Percentiles rank a stretch among this genome's conserved stretches.
Evolutionary conservation across 306 rosid genomes (phyloP).

Genomic region (Vicia sativa): DNA sequence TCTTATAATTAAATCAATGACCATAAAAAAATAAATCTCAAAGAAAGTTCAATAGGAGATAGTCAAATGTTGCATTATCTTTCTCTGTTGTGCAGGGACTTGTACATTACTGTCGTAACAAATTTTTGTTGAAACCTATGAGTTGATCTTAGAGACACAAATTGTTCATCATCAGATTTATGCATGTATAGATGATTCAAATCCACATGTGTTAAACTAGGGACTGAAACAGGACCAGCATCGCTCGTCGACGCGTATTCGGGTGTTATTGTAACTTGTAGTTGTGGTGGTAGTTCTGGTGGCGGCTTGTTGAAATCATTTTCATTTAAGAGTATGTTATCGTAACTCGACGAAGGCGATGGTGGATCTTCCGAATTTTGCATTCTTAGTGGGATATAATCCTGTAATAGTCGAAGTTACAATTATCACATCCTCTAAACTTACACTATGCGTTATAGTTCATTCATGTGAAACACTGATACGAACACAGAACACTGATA

Average conservation of each 20-base stretch:
- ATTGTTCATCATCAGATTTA: conserved; percentile 51
- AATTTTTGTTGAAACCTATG: conserved; percentile 58
- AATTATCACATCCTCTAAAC: neutral
- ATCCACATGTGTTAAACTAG: conserved; percentile 51
- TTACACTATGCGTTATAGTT: neutral
- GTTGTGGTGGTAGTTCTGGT: conserved; percentile 77
- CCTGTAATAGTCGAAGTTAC: conserved; percentile 45
- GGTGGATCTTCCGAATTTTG: conserved; percentile 57
- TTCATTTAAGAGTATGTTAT: conserved; percentile 53
- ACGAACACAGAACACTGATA: too few species aligned
- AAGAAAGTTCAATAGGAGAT: conserved; percentile 14
- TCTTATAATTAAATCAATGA: conserved; percentile 5
- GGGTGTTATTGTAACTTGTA: conserved; percentile 47
- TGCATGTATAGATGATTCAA: conserved; percentile 75
- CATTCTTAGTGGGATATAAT: conserved; percentile 50
- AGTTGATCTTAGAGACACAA: conserved; percentile 66
- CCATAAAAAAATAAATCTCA: conserved; percentile 32
- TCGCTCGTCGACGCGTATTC: conserved; percentile 48
- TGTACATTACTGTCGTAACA: conserved; percentile 60
- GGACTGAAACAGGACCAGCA: neutral
- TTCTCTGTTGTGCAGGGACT: conserved; percentile 46
- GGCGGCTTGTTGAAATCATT: conserved; percentile 73
- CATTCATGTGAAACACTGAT: neutral
- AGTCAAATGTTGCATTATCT: conserved; percentile 35
- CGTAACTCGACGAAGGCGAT: conserved; percentile 88